phyloP scores from a whole-genome alignment of 768 basidiomycete species.

The Pisolithus orientalis region DNA sequence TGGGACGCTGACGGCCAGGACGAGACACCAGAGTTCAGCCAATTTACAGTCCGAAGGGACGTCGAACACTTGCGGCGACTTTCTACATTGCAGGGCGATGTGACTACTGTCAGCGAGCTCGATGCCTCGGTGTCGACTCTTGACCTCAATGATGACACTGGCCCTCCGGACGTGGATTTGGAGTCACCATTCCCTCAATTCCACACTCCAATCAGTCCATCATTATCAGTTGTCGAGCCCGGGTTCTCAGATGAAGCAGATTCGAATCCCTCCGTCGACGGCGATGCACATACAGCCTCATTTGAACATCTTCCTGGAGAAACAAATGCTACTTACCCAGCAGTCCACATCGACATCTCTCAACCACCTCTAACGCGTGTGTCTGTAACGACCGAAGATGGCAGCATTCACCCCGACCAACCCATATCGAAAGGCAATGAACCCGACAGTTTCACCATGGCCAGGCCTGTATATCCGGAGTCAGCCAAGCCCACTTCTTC shows the following conservation, averaged over 20 bases:
- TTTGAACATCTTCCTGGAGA: conserved; percentile 1
- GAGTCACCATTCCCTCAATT: conserved; percentile 18
- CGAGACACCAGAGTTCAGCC: conserved; percentile 46
- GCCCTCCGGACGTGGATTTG: conserved; percentile 11
- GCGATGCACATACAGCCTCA: not conserved
- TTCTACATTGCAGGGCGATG: conserved; percentile 26
- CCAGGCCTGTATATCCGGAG: conserved; percentile 6
- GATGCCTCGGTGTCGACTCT: conserved; percentile 55
- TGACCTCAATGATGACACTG: conserved; percentile 37
- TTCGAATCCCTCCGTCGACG: not conserved
- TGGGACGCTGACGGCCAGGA: conserved; percentile 50
- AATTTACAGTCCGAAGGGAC: conserved; percentile 57
- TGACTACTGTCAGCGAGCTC: conserved; percentile 19
- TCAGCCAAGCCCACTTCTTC: conserved; percentile 21
- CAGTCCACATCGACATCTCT: conserved; percentile 41
- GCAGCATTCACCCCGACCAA: not conserved
- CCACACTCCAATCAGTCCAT: conserved; percentile 12
- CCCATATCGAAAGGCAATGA: not conserved
- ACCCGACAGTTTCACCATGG: not conserved
- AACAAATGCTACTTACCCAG: conserved; percentile 28
- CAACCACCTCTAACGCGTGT: conserved; percentile 28
- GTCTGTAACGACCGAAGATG: conserved; percentile 6
- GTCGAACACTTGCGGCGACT: conserved; percentile 38
- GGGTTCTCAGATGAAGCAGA: conserved; percentile 12
- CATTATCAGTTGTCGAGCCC: conserved; percentile 13